Conservation (phyloP, 2,329 filamentous ascomycete genomes). For the Madurella mycetomatis region DNA sequence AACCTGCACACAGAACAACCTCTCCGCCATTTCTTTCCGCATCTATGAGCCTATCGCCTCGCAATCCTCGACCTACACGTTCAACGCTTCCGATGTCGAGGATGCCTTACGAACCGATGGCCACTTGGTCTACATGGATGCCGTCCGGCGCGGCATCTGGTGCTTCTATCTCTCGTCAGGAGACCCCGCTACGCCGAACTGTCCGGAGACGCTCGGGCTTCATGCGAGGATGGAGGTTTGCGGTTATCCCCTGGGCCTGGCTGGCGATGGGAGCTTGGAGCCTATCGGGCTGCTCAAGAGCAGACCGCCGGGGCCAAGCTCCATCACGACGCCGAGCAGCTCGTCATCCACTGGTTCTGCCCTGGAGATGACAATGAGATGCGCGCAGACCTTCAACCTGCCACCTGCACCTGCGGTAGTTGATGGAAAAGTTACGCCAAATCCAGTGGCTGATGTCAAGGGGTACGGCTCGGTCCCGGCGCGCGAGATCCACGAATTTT, state of each 20-base stretch:
- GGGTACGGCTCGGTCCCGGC: constrained; percentile 33
- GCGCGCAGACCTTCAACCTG: constrained; percentile 28
- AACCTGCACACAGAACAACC: constrained; percentile 45
- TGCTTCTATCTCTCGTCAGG: constrained; percentile 47
- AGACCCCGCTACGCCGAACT: constrained; percentile 31
- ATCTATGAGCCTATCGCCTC: constrained; percentile 49
- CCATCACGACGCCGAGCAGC: constrained; percentile 43
- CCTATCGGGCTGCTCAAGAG: constrained; percentile 45
- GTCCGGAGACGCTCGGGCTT: constrained; percentile 29
- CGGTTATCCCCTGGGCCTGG: constrained; percentile 40
- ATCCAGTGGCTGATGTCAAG: constrained; percentile 32
- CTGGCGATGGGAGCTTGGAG: constrained; percentile 50
- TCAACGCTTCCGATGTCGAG: constrained; percentile 49
- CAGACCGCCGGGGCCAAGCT: constrained; percentile 36
- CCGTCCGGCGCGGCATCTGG: constrained; percentile 49
- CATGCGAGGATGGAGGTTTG: constrained; percentile 40
- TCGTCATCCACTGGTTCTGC: constrained; percentile 41
- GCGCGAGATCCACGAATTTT: constrained; percentile 49
- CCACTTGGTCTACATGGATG: constrained; percentile 50
- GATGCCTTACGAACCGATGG: constrained; percentile 47
- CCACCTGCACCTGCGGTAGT: constrained; percentile 29
- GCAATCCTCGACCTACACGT: constrained; percentile 41
- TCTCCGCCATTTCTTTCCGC: constrained; percentile 51
- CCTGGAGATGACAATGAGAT: constrained; percentile 36
- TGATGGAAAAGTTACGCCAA: constrained; percentile 29